phyloP scores from a whole-genome alignment of 805 yeast genomes.

The Candida nemodendra region DNA sequence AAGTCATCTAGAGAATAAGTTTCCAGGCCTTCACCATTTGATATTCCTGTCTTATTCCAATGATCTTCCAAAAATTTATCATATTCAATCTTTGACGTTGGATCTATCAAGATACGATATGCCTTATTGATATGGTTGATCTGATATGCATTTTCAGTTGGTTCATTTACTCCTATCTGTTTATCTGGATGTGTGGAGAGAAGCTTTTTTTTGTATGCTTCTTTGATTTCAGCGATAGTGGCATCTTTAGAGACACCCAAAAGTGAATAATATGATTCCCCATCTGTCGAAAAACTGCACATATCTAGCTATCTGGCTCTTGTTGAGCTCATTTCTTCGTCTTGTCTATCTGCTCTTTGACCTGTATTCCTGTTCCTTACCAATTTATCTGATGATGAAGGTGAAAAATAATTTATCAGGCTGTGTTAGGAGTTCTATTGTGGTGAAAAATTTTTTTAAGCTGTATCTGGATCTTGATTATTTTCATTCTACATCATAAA shows the following conservation, averaged over 20 bases:
- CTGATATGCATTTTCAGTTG: slow-evolving; percentile 12
- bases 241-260: slow-evolving; percentile 50
- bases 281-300: too few relatives aligned
- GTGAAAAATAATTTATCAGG: too few relatives aligned
- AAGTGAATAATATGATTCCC: slow-evolving; percentile 49
- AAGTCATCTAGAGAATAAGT: slow-evolving; percentile 64
- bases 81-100: slow-evolving; percentile 43
- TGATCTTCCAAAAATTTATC: slow-evolving; percentile 43
- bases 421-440: neutral
- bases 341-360: too few relatives aligned
- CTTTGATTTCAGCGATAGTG: slow-evolving; percentile 43
- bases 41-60: slow-evolving; percentile 38
- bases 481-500: too few relatives aligned
- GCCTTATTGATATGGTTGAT: slow-evolving; percentile 56
- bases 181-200: slow-evolving; percentile 83
- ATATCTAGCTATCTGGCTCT: too few relatives aligned
- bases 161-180: slow-evolving; percentile 1
- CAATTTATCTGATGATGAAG: too few relatives aligned
- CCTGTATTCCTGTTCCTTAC: too few relatives aligned
- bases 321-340: too few relatives aligned
- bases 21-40: slow-evolving; percentile 71
- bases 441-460: neutral
- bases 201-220: slow-evolving; percentile 62
- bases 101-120: slow-evolving; percentile 51
- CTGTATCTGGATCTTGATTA: too few relatives aligned